Conservation (phyloP, 1,284 basidiomycete species). For the Inonotus hispidus region DNA sequence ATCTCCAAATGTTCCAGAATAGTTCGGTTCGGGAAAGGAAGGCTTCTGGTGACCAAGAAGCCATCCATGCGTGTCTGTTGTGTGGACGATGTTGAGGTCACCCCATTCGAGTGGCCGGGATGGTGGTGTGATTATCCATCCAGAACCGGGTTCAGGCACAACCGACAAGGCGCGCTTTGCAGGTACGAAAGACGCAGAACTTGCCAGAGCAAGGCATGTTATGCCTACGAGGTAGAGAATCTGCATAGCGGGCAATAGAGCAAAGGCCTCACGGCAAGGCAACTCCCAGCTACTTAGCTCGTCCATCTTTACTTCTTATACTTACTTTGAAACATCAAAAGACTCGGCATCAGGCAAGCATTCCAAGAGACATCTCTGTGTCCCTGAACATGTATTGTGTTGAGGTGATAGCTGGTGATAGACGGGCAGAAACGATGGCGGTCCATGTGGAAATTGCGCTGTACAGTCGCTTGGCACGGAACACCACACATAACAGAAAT, state of each 20-base stretch:
- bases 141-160: constrained; percentile 40
- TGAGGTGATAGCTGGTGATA: too few species aligned
- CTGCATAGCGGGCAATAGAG: too few species aligned
- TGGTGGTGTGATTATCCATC: constrained; percentile 46
- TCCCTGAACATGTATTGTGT: too few species aligned
- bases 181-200: not conserved
- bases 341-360: not conserved
- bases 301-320: too few species aligned
- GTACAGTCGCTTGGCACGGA: too few species aligned
- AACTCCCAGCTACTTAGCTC: too few species aligned
- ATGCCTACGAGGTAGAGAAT: not conserved
- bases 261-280: too few species aligned
- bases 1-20: constrained; percentile 70
- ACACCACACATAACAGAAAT: too few species aligned
- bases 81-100: constrained; percentile 75
- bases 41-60: constrained; percentile 68
- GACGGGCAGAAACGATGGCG: too few species aligned
- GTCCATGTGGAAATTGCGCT: too few species aligned
- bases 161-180: constrained; percentile 20
- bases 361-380: too few species aligned
- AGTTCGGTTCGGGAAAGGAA: constrained; percentile 66
- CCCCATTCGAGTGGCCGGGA: constrained; percentile 66
- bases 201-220: not conserved
- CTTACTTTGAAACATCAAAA: not conserved
- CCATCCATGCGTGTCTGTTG: constrained; percentile 82